phyloP scores from a whole-genome alignment of 2,329 filamentous ascomycete species.

The Penicillium aurantiogriseum region DNA sequence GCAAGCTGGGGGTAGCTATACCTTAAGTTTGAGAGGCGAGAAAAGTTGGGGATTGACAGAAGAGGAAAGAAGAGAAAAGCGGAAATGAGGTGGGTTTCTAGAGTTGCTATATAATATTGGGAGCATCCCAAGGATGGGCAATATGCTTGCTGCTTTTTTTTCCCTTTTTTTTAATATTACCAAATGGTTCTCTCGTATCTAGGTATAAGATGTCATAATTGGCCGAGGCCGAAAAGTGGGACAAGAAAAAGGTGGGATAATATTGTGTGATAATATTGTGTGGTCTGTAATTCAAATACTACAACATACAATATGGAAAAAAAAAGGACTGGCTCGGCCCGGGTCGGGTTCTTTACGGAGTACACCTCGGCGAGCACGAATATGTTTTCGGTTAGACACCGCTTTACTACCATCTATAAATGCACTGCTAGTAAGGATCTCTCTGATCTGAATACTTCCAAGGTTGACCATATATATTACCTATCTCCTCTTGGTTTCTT shows the following conservation, averaged over 20 bases:
- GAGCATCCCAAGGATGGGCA: not conserved
- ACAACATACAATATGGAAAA: too few relatives aligned
- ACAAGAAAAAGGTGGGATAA: not conserved
- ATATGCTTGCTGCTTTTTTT: conserved; percentile 2
- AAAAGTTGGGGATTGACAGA: not conserved
- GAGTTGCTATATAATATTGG: conserved; percentile 18
- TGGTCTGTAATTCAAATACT: not conserved
- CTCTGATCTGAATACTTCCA: too few relatives aligned
- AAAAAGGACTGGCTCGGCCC: not conserved
- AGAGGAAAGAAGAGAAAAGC: conserved; percentile 3
- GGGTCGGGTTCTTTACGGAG: not conserved
- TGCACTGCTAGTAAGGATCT: not conserved
- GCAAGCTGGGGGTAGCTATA: conserved; percentile 15
- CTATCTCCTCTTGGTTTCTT: not conserved
- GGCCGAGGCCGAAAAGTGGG: not conserved
- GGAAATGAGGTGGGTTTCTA: conserved; percentile 5
- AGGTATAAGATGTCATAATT: not conserved
- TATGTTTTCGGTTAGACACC: not conserved
- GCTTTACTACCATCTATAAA: not conserved
- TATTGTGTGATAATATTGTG: not conserved
- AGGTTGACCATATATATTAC: not conserved
- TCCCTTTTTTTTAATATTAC: not conserved
- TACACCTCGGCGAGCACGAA: not conserved
- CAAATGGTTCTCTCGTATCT: not conserved
- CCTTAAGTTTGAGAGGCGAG: conserved; percentile 1